Conservation (phyloP, 345 rosid genomes). For the Eucalyptus camaldulensis region DNA sequence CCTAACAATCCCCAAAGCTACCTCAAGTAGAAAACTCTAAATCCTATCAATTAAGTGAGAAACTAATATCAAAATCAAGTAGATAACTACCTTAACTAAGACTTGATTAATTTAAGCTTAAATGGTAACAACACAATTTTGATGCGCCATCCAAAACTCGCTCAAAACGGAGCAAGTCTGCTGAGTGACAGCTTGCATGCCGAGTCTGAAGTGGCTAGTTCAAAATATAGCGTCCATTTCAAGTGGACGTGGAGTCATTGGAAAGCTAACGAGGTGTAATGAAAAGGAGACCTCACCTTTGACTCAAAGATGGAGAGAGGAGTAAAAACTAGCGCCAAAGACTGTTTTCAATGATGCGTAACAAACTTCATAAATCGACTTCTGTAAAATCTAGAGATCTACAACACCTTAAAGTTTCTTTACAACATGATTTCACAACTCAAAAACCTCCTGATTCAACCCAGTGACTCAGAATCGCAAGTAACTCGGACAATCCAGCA, state of each 20-base stretch:
- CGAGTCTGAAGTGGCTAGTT: neutral
- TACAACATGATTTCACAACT: neutral
- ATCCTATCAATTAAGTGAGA: neutral
- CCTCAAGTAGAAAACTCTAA: neutral
- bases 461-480: neutral
- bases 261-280: neutral
- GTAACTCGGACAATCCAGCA: neutral
- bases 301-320: neutral
- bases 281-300: neutral
- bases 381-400: neutral
- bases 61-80: neutral
- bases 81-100: neutral
- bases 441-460: neutral
- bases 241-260: neutral
- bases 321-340: neutral
- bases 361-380: neutral
- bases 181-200: neutral
- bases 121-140: neutral
- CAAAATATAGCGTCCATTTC: neutral
- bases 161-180: neutral
- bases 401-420: neutral
- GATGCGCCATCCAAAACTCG: neutral
- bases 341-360: neutral
- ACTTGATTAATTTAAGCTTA: neutral
- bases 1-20: neutral